Evolutionary conservation across 345 rosid species (phyloP).

Genomic region (Eucalyptus decipiens): DNA sequence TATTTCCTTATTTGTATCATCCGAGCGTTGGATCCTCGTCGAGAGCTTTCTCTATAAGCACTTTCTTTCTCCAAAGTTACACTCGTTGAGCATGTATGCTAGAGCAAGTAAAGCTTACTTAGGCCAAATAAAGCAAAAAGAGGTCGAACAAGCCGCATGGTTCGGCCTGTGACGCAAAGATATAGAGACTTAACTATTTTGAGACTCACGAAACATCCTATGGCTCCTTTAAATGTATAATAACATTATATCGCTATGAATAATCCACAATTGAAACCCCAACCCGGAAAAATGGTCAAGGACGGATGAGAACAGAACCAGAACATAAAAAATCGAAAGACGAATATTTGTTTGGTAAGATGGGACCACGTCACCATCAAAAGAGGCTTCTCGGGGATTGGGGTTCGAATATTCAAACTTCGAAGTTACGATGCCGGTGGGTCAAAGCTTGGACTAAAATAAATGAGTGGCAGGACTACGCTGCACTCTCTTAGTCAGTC

Average conservation of each 20-base stretch:
- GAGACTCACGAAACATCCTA: not conserved
- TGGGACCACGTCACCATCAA: not conserved
- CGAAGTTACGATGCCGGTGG: not conserved
- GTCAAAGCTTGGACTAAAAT: not conserved
- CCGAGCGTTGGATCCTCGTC: not conserved
- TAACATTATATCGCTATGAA: not conserved
- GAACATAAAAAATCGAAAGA: not conserved
- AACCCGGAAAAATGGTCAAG: not conserved
- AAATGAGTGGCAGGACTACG: not conserved
- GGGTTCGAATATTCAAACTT: not conserved
- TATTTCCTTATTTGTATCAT: not conserved
- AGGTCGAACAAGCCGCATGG: not conserved
- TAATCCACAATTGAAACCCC: not conserved
- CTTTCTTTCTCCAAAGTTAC: not conserved
- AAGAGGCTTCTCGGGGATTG: not conserved
- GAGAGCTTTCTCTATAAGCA: not conserved
- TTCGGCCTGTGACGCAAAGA: not conserved
- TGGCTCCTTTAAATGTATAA: not conserved
- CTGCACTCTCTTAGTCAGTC: not conserved
- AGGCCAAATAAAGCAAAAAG: not conserved
- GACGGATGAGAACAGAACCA: not conserved
- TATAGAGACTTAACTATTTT: not conserved
- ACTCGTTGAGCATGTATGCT: not conserved
- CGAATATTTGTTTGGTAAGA: not conserved
- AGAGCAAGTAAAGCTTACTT: not conserved